Evolutionary conservation across 2,329 filamentous ascomycete genomes (phyloP).

Genomic region (Penicillium hordei): DNA sequence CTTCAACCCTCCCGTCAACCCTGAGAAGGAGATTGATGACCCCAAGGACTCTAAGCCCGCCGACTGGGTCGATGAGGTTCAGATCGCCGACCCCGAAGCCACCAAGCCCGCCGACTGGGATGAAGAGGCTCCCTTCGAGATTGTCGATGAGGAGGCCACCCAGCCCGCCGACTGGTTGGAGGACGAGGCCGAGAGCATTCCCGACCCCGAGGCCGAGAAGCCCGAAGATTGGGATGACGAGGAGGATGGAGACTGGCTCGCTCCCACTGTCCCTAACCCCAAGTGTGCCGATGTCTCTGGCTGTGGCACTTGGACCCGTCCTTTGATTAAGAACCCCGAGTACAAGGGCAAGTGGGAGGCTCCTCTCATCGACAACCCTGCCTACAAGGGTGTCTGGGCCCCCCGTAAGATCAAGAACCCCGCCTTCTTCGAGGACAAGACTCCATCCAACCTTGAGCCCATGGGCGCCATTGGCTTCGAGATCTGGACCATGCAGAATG

Average conservation of each 20-base stretch:
- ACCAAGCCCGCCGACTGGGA: constrained; percentile 99
- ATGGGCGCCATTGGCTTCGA: constrained; percentile 94
- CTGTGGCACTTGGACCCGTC: constrained; percentile 89
- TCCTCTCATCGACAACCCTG: constrained; percentile 92
- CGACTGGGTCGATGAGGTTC: constrained; percentile 91
- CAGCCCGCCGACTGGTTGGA: constrained; percentile 97
- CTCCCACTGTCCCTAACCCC: constrained; percentile 88
- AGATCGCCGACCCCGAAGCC: constrained; percentile 88
- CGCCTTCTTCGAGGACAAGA: constrained; percentile 95
- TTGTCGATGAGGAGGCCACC: constrained; percentile 87
- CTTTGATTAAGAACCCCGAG: constrained; percentile 88
- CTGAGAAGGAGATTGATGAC: constrained; percentile 90
- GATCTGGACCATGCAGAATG: constrained; percentile 99
- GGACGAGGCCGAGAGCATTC: constrained; percentile 75
- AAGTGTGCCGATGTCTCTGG: constrained; percentile 93
- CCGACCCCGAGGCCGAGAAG: constrained; percentile 94
- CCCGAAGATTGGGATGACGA: constrained; percentile 99
- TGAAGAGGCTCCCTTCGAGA: constrained; percentile 95
- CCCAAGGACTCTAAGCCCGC: constrained; percentile 89
- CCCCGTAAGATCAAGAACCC: constrained; percentile 97
- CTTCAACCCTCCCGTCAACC: constrained; percentile 92
- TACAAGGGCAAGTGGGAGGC: constrained; percentile 99
- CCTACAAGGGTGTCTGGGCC: constrained; percentile 94
- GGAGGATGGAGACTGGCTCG: constrained; percentile 96
- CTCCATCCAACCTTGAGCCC: constrained; percentile 91